phyloP scores from a whole-genome alignment of 2,329 filamentous ascomycete species.

The Trichoderma sp. region DNA sequence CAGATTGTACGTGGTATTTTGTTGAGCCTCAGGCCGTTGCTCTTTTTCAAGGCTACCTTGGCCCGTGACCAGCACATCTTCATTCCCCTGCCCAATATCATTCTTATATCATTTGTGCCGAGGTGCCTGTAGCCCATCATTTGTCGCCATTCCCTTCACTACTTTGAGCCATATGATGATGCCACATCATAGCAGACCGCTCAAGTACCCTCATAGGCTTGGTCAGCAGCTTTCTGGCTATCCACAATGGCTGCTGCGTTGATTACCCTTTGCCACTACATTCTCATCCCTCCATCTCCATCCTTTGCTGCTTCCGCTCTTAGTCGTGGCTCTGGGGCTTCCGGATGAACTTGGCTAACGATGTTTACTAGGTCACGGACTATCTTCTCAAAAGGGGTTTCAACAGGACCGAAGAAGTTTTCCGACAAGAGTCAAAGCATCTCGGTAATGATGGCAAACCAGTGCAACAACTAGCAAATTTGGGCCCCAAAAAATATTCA shows the following conservation, averaged over 20 bases:
- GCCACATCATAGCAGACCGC: not conserved
- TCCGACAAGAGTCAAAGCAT: constrained; percentile 85
- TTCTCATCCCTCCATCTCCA: not conserved
- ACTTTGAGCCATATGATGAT: not conserved
- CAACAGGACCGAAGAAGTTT: constrained; percentile 85
- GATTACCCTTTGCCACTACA: not conserved
- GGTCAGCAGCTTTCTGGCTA: not conserved
- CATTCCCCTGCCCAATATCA: not conserved
- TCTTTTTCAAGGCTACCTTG: not conserved
- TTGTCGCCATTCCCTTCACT: not conserved
- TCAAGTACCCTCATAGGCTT: not conserved
- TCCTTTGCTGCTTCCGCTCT: not conserved
- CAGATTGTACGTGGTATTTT: constrained; percentile 75
- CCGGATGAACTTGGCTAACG: constrained; percentile 23
- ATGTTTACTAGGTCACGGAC: constrained; percentile 69
- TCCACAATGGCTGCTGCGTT: not conserved
- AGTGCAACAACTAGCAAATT: constrained; percentile 67
- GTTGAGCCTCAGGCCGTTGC: not conserved
- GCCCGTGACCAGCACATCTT: not conserved
- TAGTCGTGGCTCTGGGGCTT: not conserved
- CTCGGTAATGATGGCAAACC: constrained; percentile 80
- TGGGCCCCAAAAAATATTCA: constrained; percentile 74
- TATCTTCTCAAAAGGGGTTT: constrained; percentile 96
- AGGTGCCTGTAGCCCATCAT: not conserved
- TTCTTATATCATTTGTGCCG: too few relatives aligned